phyloP scores from a whole-genome alignment of 2,329 filamentous ascomycete species.

The Mycosphaerella sp. region DNA sequence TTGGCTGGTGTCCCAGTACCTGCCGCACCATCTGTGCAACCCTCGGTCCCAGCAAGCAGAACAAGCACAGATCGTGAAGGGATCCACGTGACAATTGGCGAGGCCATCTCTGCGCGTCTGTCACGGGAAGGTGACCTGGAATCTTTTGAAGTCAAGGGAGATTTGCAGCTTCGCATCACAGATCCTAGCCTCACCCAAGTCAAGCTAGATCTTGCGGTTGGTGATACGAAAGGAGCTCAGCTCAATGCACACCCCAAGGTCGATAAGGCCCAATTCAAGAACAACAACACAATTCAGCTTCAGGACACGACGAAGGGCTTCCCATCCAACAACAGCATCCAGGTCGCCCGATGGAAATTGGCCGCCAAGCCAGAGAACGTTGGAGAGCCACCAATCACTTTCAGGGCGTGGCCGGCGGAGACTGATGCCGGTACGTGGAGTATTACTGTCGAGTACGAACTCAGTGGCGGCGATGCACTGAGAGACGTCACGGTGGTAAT shows the following conservation, averaged over 20 bases:
- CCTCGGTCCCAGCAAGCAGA: constrained; percentile 48
- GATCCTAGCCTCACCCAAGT: constrained; percentile 87
- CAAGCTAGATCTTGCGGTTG: constrained; percentile 72
- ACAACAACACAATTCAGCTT: constrained; percentile 77
- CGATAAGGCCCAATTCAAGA: constrained; percentile 80
- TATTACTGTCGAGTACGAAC: constrained; percentile 92
- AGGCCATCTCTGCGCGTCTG: constrained; percentile 83
- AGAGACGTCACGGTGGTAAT: constrained; percentile 83
- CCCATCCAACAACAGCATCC: constrained; percentile 88
- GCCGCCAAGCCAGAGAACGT: constrained; percentile 73
- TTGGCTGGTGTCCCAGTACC: constrained; percentile 53
- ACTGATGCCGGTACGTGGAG: constrained; percentile 72
- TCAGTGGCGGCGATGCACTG: constrained; percentile 70
- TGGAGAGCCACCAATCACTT: constrained; percentile 80
- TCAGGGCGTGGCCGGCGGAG: constrained; percentile 97
- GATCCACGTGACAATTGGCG: constrained; percentile 80
- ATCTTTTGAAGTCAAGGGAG: constrained; percentile 82
- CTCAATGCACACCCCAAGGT: constrained; percentile 97
- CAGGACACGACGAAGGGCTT: constrained; percentile 83
- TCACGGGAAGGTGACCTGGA: constrained; percentile 82
- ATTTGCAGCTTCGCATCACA: constrained; percentile 82
- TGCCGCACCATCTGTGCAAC: constrained; percentile 45
- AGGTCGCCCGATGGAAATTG: constrained; percentile 87
- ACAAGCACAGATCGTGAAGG: constrained; percentile 70
- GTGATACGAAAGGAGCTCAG: constrained; percentile 74